Evolutionary conservation across 352 stramenopile species (phyloP), one percentile per base, ranked within the genome.

Genomic region (Phytopythium litorale): DNA sequence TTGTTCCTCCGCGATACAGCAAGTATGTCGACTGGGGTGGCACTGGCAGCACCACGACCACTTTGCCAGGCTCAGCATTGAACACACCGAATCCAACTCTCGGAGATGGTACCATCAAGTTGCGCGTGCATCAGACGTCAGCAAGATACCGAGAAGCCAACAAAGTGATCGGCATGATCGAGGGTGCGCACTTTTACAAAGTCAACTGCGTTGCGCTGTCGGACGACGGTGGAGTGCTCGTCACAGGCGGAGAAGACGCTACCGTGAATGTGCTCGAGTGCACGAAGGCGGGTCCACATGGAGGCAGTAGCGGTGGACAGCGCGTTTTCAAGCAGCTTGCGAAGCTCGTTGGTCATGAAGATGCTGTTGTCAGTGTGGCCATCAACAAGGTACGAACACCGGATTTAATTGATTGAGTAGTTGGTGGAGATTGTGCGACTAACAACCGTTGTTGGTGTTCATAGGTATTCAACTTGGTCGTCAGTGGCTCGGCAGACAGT

Each of bases 251-350:
- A 0, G 68, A 89, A 43, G 84, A 93, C 56, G 77, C 79, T 7
- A 74, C 86, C 1, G 84, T 93, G 25, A 93, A 91, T 49, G 70
- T 90, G 13, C 72, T 91, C 15, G 80, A 89, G 57, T 91, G 75
- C 54, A 73, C 63, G 4, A 93, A 93, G 64, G 42, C 62, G 1
- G 23, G 33, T 35, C 2, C 12, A 7, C 37, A 35, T 15, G 32
- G 30, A 35, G 52, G n/a, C 23, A 46, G 30, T 23, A 54, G 58
- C 7, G 67, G 81, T 12, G 79, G 81, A 0, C 76, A 86, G 30
- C 71, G 84, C 23, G 53, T 86, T 11, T 91, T 93, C 48, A 86
- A 80, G 58, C 81, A 93, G 58, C 63, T 84, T 23, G 64, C 70
- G 0, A 93, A 91, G 53, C 70, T 91, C 18, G 78, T 91, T 7